Percentiles rank a stretch among this genome's conserved stretches.
Conservation (phyloP, 2,329 filamentous ascomycete species). For the Neoascochyta sp. region DNA sequence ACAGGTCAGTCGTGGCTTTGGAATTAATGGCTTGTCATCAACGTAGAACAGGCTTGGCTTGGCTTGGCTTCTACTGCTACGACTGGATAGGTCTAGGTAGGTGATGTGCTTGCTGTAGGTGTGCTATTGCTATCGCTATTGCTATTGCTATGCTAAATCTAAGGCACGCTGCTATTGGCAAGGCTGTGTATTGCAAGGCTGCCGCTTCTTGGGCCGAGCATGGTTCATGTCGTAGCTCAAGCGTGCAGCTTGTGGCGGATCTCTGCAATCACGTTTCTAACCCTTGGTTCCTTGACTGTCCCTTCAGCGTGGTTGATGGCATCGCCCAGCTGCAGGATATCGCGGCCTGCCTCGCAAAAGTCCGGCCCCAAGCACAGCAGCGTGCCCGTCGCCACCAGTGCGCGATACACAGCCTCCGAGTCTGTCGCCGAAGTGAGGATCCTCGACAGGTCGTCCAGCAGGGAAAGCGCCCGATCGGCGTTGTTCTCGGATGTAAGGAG, state of each 20-base stretch:
- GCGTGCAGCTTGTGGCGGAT: slow-evolving; percentile 50
- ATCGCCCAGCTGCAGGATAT: slow-evolving; percentile 52
- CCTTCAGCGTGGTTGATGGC: slow-evolving; percentile 48
- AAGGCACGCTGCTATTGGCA: too few species aligned
- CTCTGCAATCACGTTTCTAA: slow-evolving; percentile 58
- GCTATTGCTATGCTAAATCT: too few species aligned
- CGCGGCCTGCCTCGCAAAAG: slow-evolving; percentile 55
- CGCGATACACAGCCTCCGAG: slow-evolving; percentile 77
- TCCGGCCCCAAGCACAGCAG: slow-evolving; percentile 61
- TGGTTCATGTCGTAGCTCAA: too few species aligned
- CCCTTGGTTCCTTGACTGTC: slow-evolving; percentile 57
- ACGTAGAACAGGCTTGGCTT: too few species aligned
- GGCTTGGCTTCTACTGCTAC: too few species aligned
- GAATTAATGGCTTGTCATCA: too few species aligned
- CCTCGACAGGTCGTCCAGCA: slow-evolving; percentile 60
- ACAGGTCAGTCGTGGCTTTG: too few species aligned
- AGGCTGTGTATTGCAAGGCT: not conserved
- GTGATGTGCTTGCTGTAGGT: too few species aligned
- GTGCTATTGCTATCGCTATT: too few species aligned
- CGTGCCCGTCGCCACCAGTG: slow-evolving; percentile 79
- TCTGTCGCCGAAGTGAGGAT: slow-evolving; percentile 67
- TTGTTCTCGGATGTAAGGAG: slow-evolving; percentile 55
- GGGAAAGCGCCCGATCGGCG: slow-evolving; percentile 48
- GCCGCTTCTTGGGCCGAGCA: not conserved
- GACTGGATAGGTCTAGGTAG: too few species aligned